Base-by-base conservation (phyloP, 2,329 filamentous ascomycete genomes). In the Colletotrichum zoysiae region DNA sequence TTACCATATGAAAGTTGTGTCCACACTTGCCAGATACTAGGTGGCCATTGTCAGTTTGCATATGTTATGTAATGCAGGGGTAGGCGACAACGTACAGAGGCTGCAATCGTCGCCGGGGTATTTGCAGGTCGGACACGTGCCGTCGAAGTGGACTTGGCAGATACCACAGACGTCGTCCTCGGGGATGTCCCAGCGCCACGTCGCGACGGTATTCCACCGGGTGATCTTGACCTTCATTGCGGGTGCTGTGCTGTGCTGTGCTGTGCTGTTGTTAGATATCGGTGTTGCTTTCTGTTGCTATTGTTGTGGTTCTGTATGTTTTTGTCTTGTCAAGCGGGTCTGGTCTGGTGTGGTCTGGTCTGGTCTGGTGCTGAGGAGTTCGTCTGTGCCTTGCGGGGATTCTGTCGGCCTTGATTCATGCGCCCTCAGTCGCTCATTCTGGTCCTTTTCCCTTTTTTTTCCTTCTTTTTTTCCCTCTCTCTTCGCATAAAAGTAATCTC, bases 141-240 rank as follows among this genome's bases (percentile, higher is more conserved):
- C 95, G 81, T 99, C 96, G 80, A 98, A 99, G 78, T 97, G 93
- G 74, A 97, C 95, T 80, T 97, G 95, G 83, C 96, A 99, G 84
- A 99, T 99, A 77, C 96, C 96, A 78, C 96, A 99, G 74, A 98
- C 95, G 80, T 99, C 95, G 84, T 98, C 95, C 78, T 97, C 95
- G 33, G 95, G 95, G 78, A 98, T 93, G 81, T 98, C 94, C 96
- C 96, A 99, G 75, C 94, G 91, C 96, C 96, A 99, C 67, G 95
- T 95, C 23, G 96, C 96, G 74, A 99, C 94, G 5, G 95, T 93
- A 78, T 96, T 92, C 94, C 95, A 98, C 80, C 94, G 90, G 78
- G 92, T 93, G 83, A 98, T 96, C 59, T 91, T 96, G 85, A 98
- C 94, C 84, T 97, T 98, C 96, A 99, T 99, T 65, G 64, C 9